Evolutionary conservation across 208 protist genomes (phyloP).

Genomic region (Leishmania guyanensis): DNA sequence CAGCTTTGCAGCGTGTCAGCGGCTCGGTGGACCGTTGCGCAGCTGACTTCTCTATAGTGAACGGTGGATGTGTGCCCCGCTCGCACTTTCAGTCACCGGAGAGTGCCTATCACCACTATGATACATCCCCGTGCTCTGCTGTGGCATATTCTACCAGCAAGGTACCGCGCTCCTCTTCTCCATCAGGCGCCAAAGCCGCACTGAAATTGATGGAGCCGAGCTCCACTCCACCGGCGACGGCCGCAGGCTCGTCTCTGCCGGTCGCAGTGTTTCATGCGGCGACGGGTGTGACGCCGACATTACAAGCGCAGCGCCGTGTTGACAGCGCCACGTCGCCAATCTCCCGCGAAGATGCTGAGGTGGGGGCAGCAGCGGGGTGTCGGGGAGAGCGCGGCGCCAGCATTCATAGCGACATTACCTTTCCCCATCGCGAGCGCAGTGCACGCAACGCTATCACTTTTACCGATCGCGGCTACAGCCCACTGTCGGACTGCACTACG

Average conservation of each 20-base stretch:
- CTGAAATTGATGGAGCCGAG: not conserved
- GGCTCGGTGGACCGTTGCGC: not conserved
- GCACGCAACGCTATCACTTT: not conserved
- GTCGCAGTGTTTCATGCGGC: not conserved
- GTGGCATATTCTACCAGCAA: constrained; percentile 30
- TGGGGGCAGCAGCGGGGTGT: too few species aligned
- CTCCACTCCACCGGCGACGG: not conserved
- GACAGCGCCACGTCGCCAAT: constrained; percentile 19
- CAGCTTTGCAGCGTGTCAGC: not conserved
- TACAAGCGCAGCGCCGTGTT: not conserved
- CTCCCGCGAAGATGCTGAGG: not conserved
- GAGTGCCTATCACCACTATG: constrained; percentile 18
- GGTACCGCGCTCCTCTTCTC: constrained; percentile 10
- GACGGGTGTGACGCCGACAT: not conserved
- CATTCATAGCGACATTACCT: not conserved
- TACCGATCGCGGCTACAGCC: not conserved
- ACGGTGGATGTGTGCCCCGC: not conserved
- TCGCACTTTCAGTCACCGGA: not conserved
- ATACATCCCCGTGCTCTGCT: constrained; percentile 25
- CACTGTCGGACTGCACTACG: not conserved
- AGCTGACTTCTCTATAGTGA: not conserved
- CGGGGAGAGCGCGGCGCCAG: not conserved
- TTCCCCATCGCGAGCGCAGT: not conserved
- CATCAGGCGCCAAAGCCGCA: not conserved
- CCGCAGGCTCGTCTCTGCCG: not conserved